Base-by-base conservation (phyloP, 2,329 filamentous ascomycete genomes). In the Pestalotiopsis sp. region DNA sequence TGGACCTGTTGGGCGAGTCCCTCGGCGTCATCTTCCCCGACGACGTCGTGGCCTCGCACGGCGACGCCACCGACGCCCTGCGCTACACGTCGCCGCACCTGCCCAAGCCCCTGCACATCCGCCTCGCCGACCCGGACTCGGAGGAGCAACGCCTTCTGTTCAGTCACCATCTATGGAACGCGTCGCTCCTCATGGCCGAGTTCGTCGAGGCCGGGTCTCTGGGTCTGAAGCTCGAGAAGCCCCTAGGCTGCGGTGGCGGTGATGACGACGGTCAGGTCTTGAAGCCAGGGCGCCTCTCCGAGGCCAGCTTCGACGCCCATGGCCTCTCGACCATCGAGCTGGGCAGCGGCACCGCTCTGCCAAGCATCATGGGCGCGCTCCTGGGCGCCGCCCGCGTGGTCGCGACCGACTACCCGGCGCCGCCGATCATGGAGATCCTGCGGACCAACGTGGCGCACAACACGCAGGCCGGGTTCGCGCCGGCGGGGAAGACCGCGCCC, bases 101-200 rank as follows among this genome's bases (percentile, higher is more conserved):
- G 17, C 84, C 82, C 17, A 77, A 75, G 66, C 81, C 83, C 12
- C 75, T 88, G 59, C 72, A 77, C 59, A 80, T 88, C 73, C 79
- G 80, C 9, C 81, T 87, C 20, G 78, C 83, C 25, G 82, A 87
- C 73, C 89, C 80, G 13, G 76, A 81, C 39, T 81, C 78, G 39
- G 87, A 90, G 67, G 79, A 84, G 38, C 86, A 89, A 73, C 81
- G 90, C 64, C 78, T 80, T 23, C 84, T 93, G 59, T 93, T 93
- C 76, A 89, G 89, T 70, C 91, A 94, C 76, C 93, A 91, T 77
- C 80, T 93, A 31, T 94, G 91, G 91, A 94, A 94, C 79, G 84
- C 91, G 6, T 85, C 83, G 20, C 77, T 90, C 62, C 78, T 87
- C 71, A 80, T 89, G 1, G 86, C 85, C 9, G 87, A 89, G 78